A percentile compares a stretch with the other conserved stretches of the same genome.
phyloP scores from a whole-genome alignment of 2,329 filamentous ascomycete species.

The Exophiala sp. region DNA sequence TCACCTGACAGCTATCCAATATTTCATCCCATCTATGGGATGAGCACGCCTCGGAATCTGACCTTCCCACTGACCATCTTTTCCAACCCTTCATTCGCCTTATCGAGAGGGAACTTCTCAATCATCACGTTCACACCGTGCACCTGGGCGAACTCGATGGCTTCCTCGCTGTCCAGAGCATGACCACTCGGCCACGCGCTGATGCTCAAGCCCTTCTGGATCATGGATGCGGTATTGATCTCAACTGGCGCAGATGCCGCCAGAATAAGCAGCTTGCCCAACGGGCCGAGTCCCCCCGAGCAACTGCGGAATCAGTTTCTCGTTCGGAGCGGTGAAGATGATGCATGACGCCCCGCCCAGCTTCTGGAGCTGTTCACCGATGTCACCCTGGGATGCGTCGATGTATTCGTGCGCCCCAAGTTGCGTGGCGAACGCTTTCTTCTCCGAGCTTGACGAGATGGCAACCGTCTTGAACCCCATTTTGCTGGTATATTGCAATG shows the following conservation, averaged over 20 bases:
- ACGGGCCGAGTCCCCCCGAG: constrained; percentile 33
- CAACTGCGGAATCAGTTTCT: constrained; percentile 34
- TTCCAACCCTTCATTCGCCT: constrained; percentile 47
- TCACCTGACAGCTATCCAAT: background rate
- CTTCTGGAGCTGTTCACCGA: constrained; percentile 34
- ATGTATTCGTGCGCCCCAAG: constrained; percentile 55
- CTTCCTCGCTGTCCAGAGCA: constrained; percentile 48
- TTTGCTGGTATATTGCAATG: constrained; percentile 48
- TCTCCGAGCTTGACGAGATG: constrained; percentile 45
- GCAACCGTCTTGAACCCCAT: constrained; percentile 51
- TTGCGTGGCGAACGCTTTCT: constrained; percentile 50
- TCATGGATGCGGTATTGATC: constrained; percentile 34
- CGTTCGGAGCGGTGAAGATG: constrained; percentile 37
- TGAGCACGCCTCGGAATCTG: constrained; percentile 48
- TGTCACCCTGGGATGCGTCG: constrained; percentile 38
- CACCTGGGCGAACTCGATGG: constrained; percentile 45
- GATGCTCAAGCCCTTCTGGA: constrained; percentile 45
- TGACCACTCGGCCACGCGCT: constrained; percentile 51
- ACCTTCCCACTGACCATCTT: constrained; percentile 47
- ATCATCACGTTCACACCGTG: constrained; percentile 49
- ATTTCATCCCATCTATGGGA: constrained; percentile 34
- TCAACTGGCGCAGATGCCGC: constrained; percentile 30
- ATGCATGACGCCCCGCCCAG: constrained; percentile 34
- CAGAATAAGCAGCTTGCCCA: constrained; percentile 36
- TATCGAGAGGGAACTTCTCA: constrained; percentile 48